These are phyloP conservation scores for Roridomyces roridus DNA, from an alignment of 768 basidiomycete species.

Conservation along the genomic window DNA sequence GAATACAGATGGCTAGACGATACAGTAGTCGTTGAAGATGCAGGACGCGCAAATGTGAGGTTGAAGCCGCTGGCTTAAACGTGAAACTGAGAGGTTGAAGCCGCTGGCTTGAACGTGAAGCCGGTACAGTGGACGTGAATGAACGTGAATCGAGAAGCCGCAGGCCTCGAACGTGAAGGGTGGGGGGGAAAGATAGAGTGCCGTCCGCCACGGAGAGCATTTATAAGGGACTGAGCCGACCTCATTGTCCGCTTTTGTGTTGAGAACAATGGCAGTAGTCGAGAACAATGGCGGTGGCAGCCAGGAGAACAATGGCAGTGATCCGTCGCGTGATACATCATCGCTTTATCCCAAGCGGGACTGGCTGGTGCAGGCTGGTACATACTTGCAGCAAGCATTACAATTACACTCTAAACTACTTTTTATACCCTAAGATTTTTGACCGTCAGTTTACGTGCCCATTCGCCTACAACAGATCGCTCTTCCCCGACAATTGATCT, in stretches of 20 bases:
- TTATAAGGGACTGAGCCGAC: too few species aligned
- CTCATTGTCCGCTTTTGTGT: neutral
- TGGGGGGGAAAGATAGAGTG: neutral
- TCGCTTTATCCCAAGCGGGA: too few species aligned
- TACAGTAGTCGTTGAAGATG: conserved; percentile 15
- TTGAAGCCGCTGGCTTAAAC: conserved; percentile 16
- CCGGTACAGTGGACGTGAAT: conserved; percentile 14
- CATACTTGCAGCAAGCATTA: neutral
- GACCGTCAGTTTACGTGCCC: conserved; percentile 53
- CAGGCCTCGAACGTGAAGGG: neutral
- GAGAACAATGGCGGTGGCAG: neutral
- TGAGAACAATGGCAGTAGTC: neutral
- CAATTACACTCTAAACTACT: neutral
- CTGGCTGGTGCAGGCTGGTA: too few species aligned
- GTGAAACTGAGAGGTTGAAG: neutral
- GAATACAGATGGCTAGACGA: conserved; percentile 17
- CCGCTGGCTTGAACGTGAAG: conserved; percentile 10
- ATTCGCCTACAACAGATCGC: conserved; percentile 51
- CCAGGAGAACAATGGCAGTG: neutral
- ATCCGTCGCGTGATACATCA: neutral
- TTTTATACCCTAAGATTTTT: conserved; percentile 24
- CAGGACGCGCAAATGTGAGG: conserved; percentile 13
- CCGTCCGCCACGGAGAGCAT: neutral
- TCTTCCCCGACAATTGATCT: conserved; percentile 49
- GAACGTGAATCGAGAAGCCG: conserved; percentile 10